phyloP scores from a whole-genome alignment of 2,329 filamentous ascomycete genomes.

The Dichotomopilus funicola region DNA sequence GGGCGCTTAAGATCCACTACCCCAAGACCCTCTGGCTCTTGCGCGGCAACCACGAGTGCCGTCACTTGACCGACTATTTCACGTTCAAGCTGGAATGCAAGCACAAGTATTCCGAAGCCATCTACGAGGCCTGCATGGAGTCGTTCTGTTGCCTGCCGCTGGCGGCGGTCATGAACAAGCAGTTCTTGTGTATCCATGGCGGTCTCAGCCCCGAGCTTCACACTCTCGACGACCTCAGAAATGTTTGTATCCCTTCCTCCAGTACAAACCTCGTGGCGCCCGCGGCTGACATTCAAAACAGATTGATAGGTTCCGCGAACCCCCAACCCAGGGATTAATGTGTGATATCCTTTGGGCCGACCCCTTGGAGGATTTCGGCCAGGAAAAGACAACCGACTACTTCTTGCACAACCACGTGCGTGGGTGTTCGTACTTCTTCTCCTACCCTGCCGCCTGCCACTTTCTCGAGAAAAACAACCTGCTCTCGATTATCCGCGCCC shows the following conservation, averaged over 20 bases:
- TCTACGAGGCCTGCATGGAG: slow-evolving; percentile 98
- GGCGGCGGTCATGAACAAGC: slow-evolving; percentile 99
- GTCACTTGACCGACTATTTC: slow-evolving; percentile 98
- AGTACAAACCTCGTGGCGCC: not conserved
- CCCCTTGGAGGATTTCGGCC: slow-evolving; percentile 94
- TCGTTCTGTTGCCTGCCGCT: slow-evolving; percentile 92
- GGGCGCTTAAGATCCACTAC: slow-evolving; percentile 98
- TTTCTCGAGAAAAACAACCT: slow-evolving; percentile 99
- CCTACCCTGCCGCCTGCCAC: slow-evolving; percentile 90
- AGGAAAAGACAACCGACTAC: slow-evolving; percentile 96
- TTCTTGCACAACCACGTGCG: slow-evolving; percentile 98
- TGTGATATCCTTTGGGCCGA: slow-evolving; percentile 99
- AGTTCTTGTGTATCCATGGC: slow-evolving; percentile 97
- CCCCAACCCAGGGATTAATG: slow-evolving; percentile 95
- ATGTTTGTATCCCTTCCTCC: slow-evolving; percentile 47
- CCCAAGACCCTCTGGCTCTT: slow-evolving; percentile 95
- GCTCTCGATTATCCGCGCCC: slow-evolving; percentile 90
- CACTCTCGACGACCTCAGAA: slow-evolving; percentile 89
- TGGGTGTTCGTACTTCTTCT: slow-evolving; percentile 99
- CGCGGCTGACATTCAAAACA: slow-evolving; percentile 31
- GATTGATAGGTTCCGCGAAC: slow-evolving; percentile 97
- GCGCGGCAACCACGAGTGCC: slow-evolving; percentile 96
- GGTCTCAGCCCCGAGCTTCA: slow-evolving; percentile 93
- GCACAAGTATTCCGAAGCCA: slow-evolving; percentile 94
- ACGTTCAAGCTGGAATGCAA: slow-evolving; percentile 99